Base-by-base conservation (phyloP, 805 yeast species). In the Peterozyma toletana region DNA sequence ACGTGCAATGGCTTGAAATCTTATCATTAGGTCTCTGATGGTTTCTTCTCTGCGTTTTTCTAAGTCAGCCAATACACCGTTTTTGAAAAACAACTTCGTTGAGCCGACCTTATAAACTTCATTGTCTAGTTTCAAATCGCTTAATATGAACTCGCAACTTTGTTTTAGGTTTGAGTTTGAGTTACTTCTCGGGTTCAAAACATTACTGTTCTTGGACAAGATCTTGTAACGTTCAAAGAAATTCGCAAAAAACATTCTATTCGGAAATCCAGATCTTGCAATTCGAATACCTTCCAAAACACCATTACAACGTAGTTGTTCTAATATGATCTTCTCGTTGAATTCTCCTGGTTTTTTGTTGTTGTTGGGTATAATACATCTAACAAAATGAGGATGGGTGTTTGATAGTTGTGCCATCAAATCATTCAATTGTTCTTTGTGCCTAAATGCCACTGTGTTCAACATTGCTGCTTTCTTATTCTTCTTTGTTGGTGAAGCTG, bases 231-330 rank as follows among this genome's bases (percentile, higher is more conserved):
- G 73, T 34, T 68, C 71, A 41, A 75, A 77, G 64, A 93, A 93
- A 39, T 87, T 91, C 38, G 80, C 77, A 61, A 90, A 91, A 29
- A 81, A 77, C 57, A 91, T 78, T 51, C 96, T 77, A 62, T 93
- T 93, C 5, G 99, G 99, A 61, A 84, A 93, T 2, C 99, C 99
- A 9, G 96, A 88, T 50, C 99, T 76, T 0, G 98, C 96, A 47
- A 93, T 93, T 62, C 99, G 75, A 30, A 93, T 93, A 48, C 99
- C 99, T 69, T 93, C 99, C 41, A 93, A 66, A 13, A 93, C 99
- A 75, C 99, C 99, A 57, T 93, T 93, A 57, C 98, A 93, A 50
- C 96, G 73, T 49, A 93, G 70, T 64, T 93, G 99, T 42, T 86
- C 91, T 38, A 93, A 67, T 7, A 93, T 95, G 18, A 93, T 66